Base-by-base conservation (phyloP, 225 moss, liverwort and hornwort genomes). In the Climacium dendroides region DNA sequence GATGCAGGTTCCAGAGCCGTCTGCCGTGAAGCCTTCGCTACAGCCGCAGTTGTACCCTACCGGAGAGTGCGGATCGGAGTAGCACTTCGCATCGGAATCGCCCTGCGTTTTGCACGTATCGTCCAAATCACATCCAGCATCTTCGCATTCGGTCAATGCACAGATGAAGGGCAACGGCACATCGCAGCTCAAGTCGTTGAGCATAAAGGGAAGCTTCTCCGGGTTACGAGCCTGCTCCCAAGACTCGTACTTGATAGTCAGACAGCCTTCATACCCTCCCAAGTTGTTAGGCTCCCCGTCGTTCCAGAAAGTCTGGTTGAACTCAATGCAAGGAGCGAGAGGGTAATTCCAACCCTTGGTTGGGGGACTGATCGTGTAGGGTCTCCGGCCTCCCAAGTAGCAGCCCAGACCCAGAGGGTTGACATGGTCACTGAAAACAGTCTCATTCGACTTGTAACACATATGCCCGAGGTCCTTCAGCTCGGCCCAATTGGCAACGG, bases 261-360 rank as follows among this genome's bases (percentile, higher is more conserved):
- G 87, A 57, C 94, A 94, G 70, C 94, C 94, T 75, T 94, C 94
- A 10, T 87, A 87, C 12, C 94, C 94, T 39, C 89, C 89, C 83
- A 87, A 13, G 76, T 94, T 94, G 81, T 94, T 92, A 0, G 94
- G 94, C 86, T 94, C 94, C 13, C 89, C 88, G 29, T 84, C 62
- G 50, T 94, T 94, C 94, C 94, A 94, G 81, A 85, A 94, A 18
- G 83, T 90, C 82, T 92, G 87, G 34, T 94, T 91, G 80, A 94
- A 92, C 34, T 84, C 69, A 8, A 92, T 55, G 87, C 94, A 94
- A 24, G 94, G 94, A 19, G 89, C 70, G 1, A 85, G 67, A 12
- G 94, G 92, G 65, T 89, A 94, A 62, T 62, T 83, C 94, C 94
- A 94, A 37, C 90, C 91, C 26, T 72, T 84, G 15, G 77, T 89